Base-by-base conservation (phyloP, 1,139 yeast species). In the Yamadazyma pseudoaaseri region DNA sequence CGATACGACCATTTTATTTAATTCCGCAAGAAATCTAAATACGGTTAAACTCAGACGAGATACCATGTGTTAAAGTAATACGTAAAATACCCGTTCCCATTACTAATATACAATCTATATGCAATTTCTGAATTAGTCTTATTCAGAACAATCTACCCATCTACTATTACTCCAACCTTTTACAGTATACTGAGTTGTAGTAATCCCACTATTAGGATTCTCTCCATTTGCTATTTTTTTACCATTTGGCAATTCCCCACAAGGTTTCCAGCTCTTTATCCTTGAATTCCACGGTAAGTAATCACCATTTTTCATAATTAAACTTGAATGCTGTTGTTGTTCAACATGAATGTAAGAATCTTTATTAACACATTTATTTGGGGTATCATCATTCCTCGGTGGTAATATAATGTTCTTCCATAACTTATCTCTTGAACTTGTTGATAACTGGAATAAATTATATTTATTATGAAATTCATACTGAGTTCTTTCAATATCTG, bases 151-250 rank as follows among this genome's bases (percentile, higher is more conserved):
- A n/a, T 18, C 7, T 18, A 18, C 33, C 80, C 80, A 75, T 39
- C 78, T 52, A 38, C 63, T 52, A 44, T 72, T 68, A 39, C 68
- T 60, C 81, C 81, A 75, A 4, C 79, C 79, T 43, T 67, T 72
- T 11, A 70, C 69, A 6, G 79, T 75, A 45, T 64, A 76, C 44
- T 76, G 81, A 24, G 63, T 50, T 29, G 48, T 54, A 6, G 71
- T 57, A 10, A 62, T 49, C 5, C 73, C 73, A 11, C 68, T 56
- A 30, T 56, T 62, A 5, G 74, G 73, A 15, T 68, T 60, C 27
- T 45, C 33, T 6, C 70, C 65, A 42, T 68, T 65, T 13, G 45
- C 51, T 33, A 51, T 34, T 16, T 44, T 41, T 26, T 45, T 51
- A 12, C 60, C 55, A 12, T 49, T 46, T 3, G 49, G 41, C 24